Percentiles rank a stretch among this genome's conserved stretches.
Evolutionary conservation across 257 asterid genomes (phyloP).

Genomic region (Phtheirospermum japonicum): DNA sequence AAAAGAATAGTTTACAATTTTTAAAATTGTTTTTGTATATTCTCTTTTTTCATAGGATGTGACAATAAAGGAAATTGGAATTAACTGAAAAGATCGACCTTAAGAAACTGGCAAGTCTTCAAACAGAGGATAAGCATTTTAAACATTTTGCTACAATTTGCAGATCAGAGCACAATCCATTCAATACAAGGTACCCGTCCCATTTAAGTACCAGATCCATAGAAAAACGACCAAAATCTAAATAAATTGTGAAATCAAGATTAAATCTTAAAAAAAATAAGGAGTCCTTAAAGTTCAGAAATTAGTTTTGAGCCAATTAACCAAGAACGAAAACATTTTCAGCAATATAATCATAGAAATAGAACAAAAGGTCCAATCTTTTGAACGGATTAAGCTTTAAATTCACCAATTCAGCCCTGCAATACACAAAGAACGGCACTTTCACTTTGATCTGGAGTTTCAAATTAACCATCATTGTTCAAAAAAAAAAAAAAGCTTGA

Average conservation of each 20-base stretch:
- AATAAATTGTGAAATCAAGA: not conserved
- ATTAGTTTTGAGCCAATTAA: not conserved
- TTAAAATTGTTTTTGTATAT: not conserved
- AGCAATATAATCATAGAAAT: not conserved
- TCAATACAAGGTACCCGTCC: constrained; percentile 3
- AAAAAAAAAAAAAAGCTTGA: not conserved
- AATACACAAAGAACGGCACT: not conserved
- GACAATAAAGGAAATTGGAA: constrained; percentile 1
- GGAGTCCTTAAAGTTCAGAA: constrained; percentile 2
- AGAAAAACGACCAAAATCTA: constrained; percentile 7
- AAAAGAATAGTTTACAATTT: not conserved
- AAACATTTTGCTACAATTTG: constrained; percentile 4
- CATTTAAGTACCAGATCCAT: constrained; percentile 26
- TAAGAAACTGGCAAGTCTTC: not conserved
- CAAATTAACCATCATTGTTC: constrained; percentile 20
- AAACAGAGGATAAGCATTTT: constrained; percentile 13
- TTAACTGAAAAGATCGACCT: constrained; percentile 9
- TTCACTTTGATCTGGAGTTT: constrained; percentile 17
- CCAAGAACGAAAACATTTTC: too few relatives aligned
- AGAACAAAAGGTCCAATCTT: not conserved
- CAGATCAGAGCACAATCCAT: constrained; percentile 19
- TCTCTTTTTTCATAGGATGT: not conserved
- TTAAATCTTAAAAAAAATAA: constrained; percentile 13
- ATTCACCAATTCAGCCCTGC: not conserved
- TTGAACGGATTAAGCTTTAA: not conserved